phyloP scores from a whole-genome alignment of 75 land plant species.

The Picea sitchensis region DNA sequence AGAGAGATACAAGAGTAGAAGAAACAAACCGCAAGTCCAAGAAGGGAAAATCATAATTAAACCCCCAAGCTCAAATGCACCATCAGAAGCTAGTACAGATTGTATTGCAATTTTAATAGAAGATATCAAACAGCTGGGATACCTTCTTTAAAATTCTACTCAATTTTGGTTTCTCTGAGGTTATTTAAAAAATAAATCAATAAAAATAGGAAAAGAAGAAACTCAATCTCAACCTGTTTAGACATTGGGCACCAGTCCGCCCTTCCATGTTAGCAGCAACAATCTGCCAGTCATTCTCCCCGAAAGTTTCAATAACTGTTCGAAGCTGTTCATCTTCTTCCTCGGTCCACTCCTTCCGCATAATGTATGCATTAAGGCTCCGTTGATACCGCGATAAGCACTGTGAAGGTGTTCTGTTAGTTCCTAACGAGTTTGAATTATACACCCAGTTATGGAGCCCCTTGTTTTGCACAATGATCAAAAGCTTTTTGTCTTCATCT shows the following conservation, averaged over 20 bases:
- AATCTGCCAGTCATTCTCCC: conserved; percentile 84
- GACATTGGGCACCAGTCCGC: conserved; percentile 78
- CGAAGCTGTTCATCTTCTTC: conserved; percentile 88
- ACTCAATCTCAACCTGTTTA: conserved; percentile 51
- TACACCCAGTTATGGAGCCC: conserved; percentile 68
- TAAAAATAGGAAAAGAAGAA: not conserved
- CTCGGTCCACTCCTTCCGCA: conserved; percentile 80
- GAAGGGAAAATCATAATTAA: not conserved
- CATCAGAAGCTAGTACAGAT: not conserved
- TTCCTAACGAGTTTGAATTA: conserved; percentile 60
- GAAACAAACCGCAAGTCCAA: not conserved
- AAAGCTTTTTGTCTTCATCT: conserved; percentile 73
- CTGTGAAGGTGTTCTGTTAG: conserved; percentile 81
- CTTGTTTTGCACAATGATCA: conserved; percentile 51
- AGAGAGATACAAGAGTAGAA: not conserved
- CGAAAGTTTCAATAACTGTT: conserved; percentile 65
- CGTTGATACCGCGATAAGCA: conserved; percentile 89
- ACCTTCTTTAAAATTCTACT: not conserved
- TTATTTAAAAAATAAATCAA: too few species aligned
- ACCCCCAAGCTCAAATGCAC: not conserved
- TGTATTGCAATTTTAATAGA: not conserved
- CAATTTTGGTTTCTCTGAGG: too few species aligned
- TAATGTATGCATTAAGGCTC: conserved; percentile 77
- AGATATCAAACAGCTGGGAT: not conserved
- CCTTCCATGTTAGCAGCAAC: conserved; percentile 80